These are phyloP conservation scores for Hypoxylon lenormandii DNA, from an alignment of 495 filamentous ascomycete genomes.

Conservation along the genomic window DNA sequence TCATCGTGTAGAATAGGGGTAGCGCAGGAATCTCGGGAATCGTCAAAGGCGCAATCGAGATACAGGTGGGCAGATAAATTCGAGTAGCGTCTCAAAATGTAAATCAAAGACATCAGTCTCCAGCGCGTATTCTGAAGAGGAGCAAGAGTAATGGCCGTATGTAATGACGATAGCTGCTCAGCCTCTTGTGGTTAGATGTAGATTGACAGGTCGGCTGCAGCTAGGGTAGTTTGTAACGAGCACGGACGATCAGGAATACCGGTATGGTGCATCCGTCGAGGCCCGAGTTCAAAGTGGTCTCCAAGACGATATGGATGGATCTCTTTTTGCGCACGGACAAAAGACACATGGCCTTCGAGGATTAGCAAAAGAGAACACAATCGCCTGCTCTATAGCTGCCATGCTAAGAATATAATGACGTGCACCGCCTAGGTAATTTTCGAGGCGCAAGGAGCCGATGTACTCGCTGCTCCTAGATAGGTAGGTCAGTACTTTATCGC, in stretches of 20 bases:
- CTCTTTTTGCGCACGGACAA: constrained; percentile 31
- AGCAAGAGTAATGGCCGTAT: not conserved
- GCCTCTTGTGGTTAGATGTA: not conserved
- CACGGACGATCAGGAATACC: constrained; percentile 18
- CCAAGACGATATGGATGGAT: not conserved
- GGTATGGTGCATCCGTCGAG: constrained; percentile 22
- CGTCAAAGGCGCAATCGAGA: not conserved
- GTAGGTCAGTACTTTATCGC: constrained; percentile 20
- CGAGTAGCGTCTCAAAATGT: constrained; percentile 6
- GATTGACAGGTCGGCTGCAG: constrained; percentile 12
- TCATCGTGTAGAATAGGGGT: constrained; percentile 3
- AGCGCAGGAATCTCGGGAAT: not conserved
- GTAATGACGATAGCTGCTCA: not conserved
- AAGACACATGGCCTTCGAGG: constrained; percentile 8
- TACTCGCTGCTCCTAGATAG: constrained; percentile 7
- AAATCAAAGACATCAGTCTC: not conserved
- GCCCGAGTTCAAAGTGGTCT: constrained; percentile 9
- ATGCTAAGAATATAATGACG: constrained; percentile 3
- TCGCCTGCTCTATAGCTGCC: not conserved
- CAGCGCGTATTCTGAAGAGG: not conserved
- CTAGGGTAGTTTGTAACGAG: constrained; percentile 6
- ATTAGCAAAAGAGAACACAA: constrained; percentile 15
- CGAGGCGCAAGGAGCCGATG: not conserved
- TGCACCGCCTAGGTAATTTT: not conserved
- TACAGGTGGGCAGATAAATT: not conserved